phyloP scores from a whole-genome alignment of 2,329 filamentous ascomycete genomes.

The Xylaria sp. region DNA sequence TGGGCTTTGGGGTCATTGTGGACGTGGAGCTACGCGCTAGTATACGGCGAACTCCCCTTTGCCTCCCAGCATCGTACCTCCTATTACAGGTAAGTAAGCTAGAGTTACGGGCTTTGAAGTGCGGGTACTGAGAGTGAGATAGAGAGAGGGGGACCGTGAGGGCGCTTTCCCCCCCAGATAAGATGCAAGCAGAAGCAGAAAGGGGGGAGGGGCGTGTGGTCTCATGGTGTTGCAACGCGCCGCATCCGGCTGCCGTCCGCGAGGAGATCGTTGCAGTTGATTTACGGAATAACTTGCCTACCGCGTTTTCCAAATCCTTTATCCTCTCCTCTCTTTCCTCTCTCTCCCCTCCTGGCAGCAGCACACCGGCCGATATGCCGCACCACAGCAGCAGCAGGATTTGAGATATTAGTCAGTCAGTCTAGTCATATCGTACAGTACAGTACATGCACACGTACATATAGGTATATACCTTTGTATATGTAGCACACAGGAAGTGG shows the following conservation, averaged over 20 bases:
- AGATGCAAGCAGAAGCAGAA: conserved; percentile 32
- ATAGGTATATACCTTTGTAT: not conserved
- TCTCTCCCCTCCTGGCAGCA: not conserved
- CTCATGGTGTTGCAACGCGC: conserved; percentile 36
- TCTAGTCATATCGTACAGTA: not conserved
- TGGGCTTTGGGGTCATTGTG: conserved; percentile 4
- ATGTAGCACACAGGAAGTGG: conserved; percentile 1
- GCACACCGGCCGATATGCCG: not conserved
- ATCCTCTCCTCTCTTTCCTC: too few relatives aligned
- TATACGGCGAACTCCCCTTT: conserved; percentile 18
- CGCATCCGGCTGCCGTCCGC: conserved; percentile 33
- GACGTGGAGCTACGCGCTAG: conserved; percentile 22
- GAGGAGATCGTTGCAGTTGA: conserved; percentile 36
- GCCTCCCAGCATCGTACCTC: not conserved
- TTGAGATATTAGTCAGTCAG: not conserved
- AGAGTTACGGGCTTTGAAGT: conserved; percentile 15
- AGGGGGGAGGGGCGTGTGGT: conserved; percentile 23
- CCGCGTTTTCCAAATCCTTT: conserved; percentile 29
- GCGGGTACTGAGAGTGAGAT: conserved; percentile 23
- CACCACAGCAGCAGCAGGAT: conserved; percentile 22
- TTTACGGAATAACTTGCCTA: conserved; percentile 21
- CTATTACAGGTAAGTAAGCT: conserved; percentile 18
- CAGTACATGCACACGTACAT: not conserved
- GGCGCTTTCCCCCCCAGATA: conserved; percentile 24
- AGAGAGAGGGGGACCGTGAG: not conserved